These are phyloP conservation scores for Ophiosphaerella herpotricha DNA, from an alignment of 2,329 filamentous ascomycete genomes.

Conservation along the genomic window DNA sequence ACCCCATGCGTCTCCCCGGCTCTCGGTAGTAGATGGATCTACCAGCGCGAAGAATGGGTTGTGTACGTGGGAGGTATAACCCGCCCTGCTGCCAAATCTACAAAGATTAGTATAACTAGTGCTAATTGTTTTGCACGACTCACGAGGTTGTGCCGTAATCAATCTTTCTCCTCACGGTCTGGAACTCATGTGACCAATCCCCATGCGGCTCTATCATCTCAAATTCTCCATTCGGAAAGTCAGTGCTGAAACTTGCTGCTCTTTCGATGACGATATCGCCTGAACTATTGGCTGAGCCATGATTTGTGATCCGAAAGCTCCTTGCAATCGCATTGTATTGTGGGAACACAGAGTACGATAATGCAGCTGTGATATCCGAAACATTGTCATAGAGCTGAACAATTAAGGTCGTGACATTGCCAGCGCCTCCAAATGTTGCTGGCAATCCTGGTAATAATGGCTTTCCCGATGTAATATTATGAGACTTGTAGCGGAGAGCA, in stretches of 20 bases:
- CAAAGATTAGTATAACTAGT: constrained; percentile 6
- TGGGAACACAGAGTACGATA: constrained; percentile 68
- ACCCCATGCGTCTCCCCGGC: constrained; percentile 65
- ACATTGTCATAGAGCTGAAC: constrained; percentile 64
- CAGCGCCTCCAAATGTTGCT: constrained; percentile 61
- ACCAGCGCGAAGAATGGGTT: constrained; percentile 67
- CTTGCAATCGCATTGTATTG: constrained; percentile 64
- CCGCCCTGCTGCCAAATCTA: constrained; percentile 64
- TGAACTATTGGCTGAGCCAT: constrained; percentile 49
- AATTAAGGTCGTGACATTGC: constrained; percentile 63
- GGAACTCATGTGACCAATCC: constrained; percentile 66
- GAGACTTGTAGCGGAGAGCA: constrained; percentile 62
- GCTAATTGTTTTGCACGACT: neutral
- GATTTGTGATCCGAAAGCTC: constrained; percentile 65
- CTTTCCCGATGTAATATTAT: constrained; percentile 62
- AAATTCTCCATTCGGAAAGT: constrained; percentile 63
- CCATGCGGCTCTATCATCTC: constrained; percentile 67
- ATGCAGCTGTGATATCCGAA: constrained; percentile 61
- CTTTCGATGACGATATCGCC: constrained; percentile 59
- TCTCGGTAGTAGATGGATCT: constrained; percentile 63
- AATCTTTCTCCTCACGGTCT: constrained; percentile 59
- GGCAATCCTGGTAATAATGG: constrained; percentile 61
- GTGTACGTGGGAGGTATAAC: constrained; percentile 67
- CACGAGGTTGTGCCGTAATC: constrained; percentile 56
- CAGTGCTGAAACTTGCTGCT: constrained; percentile 65